Percentiles rank a stretch among this genome's conserved stretches.
Conservation (phyloP, 345 rosid genomes). For the Fremontodendron californicum region DNA sequence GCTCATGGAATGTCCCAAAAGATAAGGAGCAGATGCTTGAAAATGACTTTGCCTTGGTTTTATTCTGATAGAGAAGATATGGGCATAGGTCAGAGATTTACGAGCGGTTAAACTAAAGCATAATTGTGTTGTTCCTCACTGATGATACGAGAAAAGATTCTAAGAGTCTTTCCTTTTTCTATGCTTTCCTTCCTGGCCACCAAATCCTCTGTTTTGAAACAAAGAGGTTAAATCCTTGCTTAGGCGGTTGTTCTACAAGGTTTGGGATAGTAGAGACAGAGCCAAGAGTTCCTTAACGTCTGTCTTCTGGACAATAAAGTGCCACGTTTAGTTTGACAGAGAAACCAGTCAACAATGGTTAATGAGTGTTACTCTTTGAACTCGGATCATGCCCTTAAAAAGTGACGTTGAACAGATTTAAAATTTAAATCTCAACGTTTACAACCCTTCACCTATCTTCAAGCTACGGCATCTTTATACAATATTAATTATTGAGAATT, state of each 20-base stretch:
- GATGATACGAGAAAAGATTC: not conserved
- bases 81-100: not conserved
- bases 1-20: conserved; percentile 7
- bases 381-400: too few relatives aligned
- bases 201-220: not conserved
- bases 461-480: too few relatives aligned
- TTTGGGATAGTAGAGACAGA: not conserved
- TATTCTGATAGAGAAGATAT: not conserved
- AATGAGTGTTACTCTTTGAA: too few relatives aligned
- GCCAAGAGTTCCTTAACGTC: not conserved
- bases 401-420: too few relatives aligned
- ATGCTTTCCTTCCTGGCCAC: not conserved
- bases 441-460: too few relatives aligned
- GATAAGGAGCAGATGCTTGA: conserved; percentile 9
- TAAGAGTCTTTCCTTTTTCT: not conserved
- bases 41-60: not conserved
- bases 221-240: not conserved
- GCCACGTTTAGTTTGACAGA: not conserved
- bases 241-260: not conserved
- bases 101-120: not conserved
- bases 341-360: not conserved
- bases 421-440: too few relatives aligned
- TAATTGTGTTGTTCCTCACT: not conserved
- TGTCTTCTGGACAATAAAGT: not conserved
- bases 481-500: too few relatives aligned